phyloP scores from a whole-genome alignment of 106 monocot genomes.

The Narthecium ossifragum region DNA sequence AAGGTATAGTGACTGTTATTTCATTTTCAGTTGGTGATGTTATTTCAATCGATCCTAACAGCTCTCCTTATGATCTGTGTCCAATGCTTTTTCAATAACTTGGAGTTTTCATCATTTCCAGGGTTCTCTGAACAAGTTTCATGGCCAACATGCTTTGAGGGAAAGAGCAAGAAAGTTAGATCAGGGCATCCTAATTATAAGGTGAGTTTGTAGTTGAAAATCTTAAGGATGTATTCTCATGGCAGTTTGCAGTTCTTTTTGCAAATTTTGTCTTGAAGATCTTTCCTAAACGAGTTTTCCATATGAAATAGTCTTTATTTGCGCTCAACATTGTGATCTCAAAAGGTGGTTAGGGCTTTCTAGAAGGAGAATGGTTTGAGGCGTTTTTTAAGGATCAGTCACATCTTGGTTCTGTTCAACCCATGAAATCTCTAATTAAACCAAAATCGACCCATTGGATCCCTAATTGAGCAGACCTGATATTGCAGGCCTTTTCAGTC shows the following conservation, averaged over 20 bases:
- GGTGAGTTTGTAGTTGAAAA: slow-evolving; percentile 22
- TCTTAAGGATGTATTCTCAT: not conserved
- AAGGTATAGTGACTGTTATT: slow-evolving; percentile 49
- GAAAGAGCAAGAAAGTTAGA: slow-evolving; percentile 95
- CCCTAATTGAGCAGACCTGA: too few species aligned
- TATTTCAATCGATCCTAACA: not conserved
- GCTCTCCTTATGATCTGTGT: not conserved
- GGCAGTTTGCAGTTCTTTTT: not conserved
- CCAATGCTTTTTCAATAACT: not conserved
- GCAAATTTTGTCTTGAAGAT: not conserved
- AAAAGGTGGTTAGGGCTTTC: not conserved
- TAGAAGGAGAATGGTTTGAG: not conserved
- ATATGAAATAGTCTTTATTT: too few species aligned
- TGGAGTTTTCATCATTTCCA: slow-evolving; percentile 10
- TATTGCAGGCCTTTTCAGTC: too few species aligned
- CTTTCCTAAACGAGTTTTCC: too few species aligned
- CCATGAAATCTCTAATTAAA: too few species aligned
- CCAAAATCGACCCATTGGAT: too few species aligned
- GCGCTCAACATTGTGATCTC: too few species aligned
- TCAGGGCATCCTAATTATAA: slow-evolving; percentile 95
- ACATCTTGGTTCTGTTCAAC: too few species aligned
- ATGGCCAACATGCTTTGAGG: slow-evolving; percentile 89
- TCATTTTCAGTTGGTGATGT: not conserved
- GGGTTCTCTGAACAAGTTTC: slow-evolving; percentile 98
- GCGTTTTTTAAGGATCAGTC: not conserved